Base-by-base conservation (phyloP, 2,329 filamentous ascomycete genomes). In the Trichoderma cornu-damae region DNA sequence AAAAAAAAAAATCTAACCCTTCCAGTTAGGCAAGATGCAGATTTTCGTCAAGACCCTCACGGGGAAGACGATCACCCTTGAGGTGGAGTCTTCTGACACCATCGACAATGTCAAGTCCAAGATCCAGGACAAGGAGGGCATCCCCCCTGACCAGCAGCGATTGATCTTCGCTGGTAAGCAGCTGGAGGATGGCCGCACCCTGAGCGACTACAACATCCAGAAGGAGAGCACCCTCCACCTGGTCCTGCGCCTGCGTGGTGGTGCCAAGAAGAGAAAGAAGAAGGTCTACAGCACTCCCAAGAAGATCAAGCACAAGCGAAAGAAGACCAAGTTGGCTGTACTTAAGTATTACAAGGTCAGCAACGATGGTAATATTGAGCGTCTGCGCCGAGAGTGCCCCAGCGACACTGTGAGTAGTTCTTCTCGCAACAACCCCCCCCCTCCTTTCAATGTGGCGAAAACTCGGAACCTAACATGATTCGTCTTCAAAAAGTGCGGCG, bases 271-370 rank as follows among this genome's bases (percentile, higher is more conserved):
- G 90, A 87, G 95, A 80, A 99, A 99, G 90, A 96, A 96, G 91
- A 99, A 99, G 92, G 94, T 99, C 70, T 99, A 99, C 89, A 97
- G 90, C 77, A 99, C 94, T 73, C 94, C 94, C 78, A 99, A 99
- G 92, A 99, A 99, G 91, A 99, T 99, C 89, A 99, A 99, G 94
- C 94, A 99, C 88, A 99, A 99, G 92, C 89, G 91, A 84, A 99
- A 97, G 91, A 99, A 99, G 93, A 96, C 89, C 87, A 99, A 99
- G 89, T 83, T 99, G 78, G 94, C 94, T 73, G 93, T 99, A 70
- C 92, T 99, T 79, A 99, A 99, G 88, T 99, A 99, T 90, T 99
- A 99, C 90, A 99, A 99, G 90, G 94, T 99, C 72, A 94, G 97
- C 79, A 90, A 89, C 71, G 94, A 99, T 73, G 94, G 95, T 80